A percentile compares a stretch with the other conserved stretches of the same genome.
These are phyloP conservation scores for Amanita polypyramis DNA, from an alignment of 768 basidiomycete species.

Conservation along the genomic window DNA sequence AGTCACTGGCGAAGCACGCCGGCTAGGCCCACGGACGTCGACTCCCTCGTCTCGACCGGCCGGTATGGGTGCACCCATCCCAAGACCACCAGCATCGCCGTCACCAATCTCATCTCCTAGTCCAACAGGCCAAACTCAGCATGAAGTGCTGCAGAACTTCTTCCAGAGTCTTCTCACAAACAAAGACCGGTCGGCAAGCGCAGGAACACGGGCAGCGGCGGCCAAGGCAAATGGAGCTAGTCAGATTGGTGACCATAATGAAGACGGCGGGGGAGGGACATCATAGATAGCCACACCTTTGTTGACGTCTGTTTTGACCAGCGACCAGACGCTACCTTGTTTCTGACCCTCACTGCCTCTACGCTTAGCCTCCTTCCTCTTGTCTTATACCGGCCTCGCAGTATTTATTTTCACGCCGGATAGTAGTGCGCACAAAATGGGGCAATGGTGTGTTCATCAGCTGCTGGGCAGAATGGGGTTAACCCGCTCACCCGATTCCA, in stretches of 20 bases:
- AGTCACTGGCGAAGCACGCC: constrained; percentile 17
- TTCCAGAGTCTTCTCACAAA: constrained; percentile 74
- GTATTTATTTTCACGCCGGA: constrained; percentile 16
- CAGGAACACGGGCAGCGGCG: constrained; percentile 15
- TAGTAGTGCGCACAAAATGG: constrained; percentile 30
- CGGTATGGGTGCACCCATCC: constrained; percentile 25
- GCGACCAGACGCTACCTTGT: constrained; percentile 10
- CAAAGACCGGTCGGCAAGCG: constrained; percentile 38
- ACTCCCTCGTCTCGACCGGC: constrained; percentile 28
- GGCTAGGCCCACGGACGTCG: constrained; percentile 22
- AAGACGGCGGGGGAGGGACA: constrained; percentile 1
- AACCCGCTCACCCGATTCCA: constrained; percentile 8
- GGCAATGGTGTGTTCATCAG: constrained; percentile 12
- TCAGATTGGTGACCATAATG: background rate
- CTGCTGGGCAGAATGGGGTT: constrained; percentile 10
- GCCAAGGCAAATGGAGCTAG: constrained; percentile 17
- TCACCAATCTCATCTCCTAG: constrained; percentile 16
- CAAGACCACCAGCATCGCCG: constrained; percentile 30
- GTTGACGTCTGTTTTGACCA: constrained; percentile 25
- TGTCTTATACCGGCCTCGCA: background rate
- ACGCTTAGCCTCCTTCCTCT: background rate
- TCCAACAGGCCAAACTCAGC: constrained; percentile 50
- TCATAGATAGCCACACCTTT: constrained; percentile 17
- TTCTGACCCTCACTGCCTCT: constrained; percentile 10
- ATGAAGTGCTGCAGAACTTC: constrained; percentile 81